Evolutionary conservation across 1,284 basidiomycete species (phyloP), one percentile per base, ranked within the genome.

Genomic region (Gymnopus androsaceus): DNA sequence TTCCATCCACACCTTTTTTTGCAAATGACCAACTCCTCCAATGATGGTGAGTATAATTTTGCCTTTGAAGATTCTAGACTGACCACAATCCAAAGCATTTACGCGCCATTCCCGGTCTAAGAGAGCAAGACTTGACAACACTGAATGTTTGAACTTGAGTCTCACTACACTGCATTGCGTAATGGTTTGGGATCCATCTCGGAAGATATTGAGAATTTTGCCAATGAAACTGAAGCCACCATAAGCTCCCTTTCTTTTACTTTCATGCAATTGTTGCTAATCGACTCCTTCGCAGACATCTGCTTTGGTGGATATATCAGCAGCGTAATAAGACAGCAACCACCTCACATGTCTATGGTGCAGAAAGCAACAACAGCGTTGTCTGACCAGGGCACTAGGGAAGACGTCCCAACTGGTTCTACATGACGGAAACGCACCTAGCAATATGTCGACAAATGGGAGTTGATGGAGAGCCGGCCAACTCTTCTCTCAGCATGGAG

Each of bases 351-450:
- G 4, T 66, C 75, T 2, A 69, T 75, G 4, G 67, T 88, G 17
- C 77, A 81, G 42, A 72, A 79, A 33, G 76, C 77, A 1, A 78
- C 80, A 7, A 72, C 77, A 30, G 71, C 73, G 11, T 72, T 92
- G n/a, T 63, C 79, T 3, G 78, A 83, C 23, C 74, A 85, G 53
- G 88, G 85, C 5, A 77, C 81, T 3, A 77, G 73, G 54, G 83
- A 85, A 55, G 89, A 90, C 62, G 67, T 72, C 28, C 72, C 85
- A 3, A 88, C 85, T 9, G 90, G 89, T 8, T 71, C 71, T 53
- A 92, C 90, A 3, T 91, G 91, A 25, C 80, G 80, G 41, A 92
- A 90, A 72, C 83, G 86, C 37, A 70, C 70, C 33, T 88, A 85
- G 82, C 72, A 84, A 57, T 87, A 85, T 60, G 73, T 77, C 4